Conservation (phyloP, 257 asterid species). For the Przewalskia tangutica region DNA sequence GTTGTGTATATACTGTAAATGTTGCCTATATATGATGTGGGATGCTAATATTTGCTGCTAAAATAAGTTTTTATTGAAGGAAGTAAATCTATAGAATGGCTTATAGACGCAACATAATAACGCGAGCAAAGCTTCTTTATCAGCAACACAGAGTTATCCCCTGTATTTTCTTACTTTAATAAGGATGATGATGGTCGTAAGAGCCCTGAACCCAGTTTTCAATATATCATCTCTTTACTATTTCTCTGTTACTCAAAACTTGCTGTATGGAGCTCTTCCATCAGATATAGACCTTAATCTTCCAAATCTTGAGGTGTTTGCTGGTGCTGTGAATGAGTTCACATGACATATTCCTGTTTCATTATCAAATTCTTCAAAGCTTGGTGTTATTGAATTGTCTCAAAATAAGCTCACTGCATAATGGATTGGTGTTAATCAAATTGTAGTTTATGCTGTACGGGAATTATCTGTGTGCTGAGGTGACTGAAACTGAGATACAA, state of each 20-base stretch:
- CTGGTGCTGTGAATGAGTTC: conserved; percentile 12
- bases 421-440: no score
- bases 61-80: background rate
- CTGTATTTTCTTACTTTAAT: conserved; percentile 40
- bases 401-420: conserved; percentile 10
- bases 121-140: conserved; percentile 58
- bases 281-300: conserved; percentile 11
- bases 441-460: no score
- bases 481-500: no score
- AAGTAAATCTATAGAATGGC: conserved; percentile 36
- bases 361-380: conserved; percentile 18
- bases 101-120: conserved; percentile 49
- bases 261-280: conserved; percentile 12
- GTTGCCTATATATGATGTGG: no score
- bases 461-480: no score
- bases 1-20: no score
- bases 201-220: conserved; percentile 12
- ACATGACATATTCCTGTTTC: conserved; percentile 19
- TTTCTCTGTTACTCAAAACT: conserved; percentile 8
- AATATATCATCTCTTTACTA: conserved; percentile 8
- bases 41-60: background rate
- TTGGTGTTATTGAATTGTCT: conserved; percentile 8
- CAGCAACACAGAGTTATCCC: conserved; percentile 46
- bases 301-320: conserved; percentile 10
- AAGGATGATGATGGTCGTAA: conserved; percentile 31